These are phyloP conservation scores for Cladorrhinum samala DNA, from an alignment of 495 filamentous ascomycete genomes.

Conservation along the genomic window DNA sequence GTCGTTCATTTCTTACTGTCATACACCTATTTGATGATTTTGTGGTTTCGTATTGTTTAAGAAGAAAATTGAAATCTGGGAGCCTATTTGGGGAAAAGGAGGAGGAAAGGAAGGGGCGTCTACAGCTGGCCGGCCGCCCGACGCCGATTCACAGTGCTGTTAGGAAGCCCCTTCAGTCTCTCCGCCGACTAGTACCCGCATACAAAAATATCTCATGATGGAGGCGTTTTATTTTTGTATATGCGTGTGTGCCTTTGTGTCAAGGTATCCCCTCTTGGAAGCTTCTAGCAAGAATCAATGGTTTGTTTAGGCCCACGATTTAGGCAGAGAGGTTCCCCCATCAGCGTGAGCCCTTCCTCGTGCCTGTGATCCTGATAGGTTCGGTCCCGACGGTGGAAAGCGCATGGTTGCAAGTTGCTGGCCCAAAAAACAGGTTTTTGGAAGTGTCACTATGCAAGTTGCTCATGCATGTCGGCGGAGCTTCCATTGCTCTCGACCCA, in stretches of 20 bases:
- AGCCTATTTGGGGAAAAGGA: too few relatives aligned
- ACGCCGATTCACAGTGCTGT: too few relatives aligned
- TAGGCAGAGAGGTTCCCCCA: neutral
- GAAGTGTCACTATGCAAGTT: constrained; percentile 25
- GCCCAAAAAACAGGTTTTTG: constrained; percentile 28
- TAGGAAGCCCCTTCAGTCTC: neutral
- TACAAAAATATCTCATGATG: neutral
- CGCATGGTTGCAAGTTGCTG: constrained; percentile 15
- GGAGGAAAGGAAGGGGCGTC: too few relatives aligned
- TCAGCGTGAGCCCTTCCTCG: neutral
- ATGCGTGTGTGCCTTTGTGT: neutral
- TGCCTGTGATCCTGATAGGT: neutral
- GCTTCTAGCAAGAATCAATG: constrained; percentile 13
- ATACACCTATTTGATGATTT: too few relatives aligned
- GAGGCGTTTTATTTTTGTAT: neutral
- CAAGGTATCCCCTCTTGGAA: constrained; percentile 6
- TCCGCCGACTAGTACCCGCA: too few relatives aligned
- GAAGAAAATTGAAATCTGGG: too few relatives aligned
- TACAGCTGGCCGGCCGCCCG: too few relatives aligned
- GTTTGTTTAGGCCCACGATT: constrained; percentile 4
- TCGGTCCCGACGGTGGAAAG: too few relatives aligned
- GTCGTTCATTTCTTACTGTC: too few relatives aligned
- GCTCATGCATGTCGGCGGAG: constrained; percentile 23
- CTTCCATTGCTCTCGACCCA: constrained; percentile 1
- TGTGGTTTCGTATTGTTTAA: too few relatives aligned